These are phyloP conservation scores for Yarrowia porcina DNA, from an alignment of 805 yeast species.

Conservation along the genomic window DNA sequence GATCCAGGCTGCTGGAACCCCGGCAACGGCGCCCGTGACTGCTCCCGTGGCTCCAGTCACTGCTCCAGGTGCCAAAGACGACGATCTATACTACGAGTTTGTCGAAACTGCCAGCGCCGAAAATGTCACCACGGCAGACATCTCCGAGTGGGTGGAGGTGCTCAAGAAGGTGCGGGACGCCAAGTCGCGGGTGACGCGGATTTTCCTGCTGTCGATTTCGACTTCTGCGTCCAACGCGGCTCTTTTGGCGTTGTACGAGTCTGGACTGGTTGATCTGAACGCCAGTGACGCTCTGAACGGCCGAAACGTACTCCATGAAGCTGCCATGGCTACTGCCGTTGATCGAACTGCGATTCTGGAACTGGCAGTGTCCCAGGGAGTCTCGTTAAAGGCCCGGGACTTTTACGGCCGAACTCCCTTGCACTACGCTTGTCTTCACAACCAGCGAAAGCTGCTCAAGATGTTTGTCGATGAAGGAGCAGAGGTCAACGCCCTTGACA, in stretches of 20 bases:
- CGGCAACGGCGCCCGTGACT: neutral
- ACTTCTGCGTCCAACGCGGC: slow-evolving; percentile 63
- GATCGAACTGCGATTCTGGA: slow-evolving; percentile 37
- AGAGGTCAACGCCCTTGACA: slow-evolving; percentile 39
- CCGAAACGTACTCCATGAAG: slow-evolving; percentile 73
- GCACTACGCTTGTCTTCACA: slow-evolving; percentile 72
- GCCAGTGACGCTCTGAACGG: slow-evolving; percentile 70
- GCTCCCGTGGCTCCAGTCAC: neutral
- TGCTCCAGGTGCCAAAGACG: slow-evolving; percentile 35
- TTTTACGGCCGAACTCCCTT: slow-evolving; percentile 70
- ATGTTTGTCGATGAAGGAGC: slow-evolving; percentile 44
- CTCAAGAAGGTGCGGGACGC: slow-evolving; percentile 44
- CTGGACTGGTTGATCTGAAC: slow-evolving; percentile 55
- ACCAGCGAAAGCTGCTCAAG: slow-evolving; percentile 46
- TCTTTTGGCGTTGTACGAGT: slow-evolving; percentile 47
- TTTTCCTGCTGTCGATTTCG: slow-evolving; percentile 67
- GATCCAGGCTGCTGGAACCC: neutral
- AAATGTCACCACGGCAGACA: slow-evolving; percentile 39
- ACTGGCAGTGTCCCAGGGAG: slow-evolving; percentile 35
- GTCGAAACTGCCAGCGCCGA: slow-evolving; percentile 40
- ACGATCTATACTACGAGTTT: slow-evolving; percentile 70
- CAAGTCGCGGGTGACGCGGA: slow-evolving; percentile 55
- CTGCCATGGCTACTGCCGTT: slow-evolving; percentile 34
- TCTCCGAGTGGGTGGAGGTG: slow-evolving; percentile 47
- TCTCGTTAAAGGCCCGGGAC: slow-evolving; percentile 37